These are phyloP conservation scores for Tulasnella sp. DNA, from an alignment of 768 basidiomycete genomes.

Conservation along the genomic window DNA sequence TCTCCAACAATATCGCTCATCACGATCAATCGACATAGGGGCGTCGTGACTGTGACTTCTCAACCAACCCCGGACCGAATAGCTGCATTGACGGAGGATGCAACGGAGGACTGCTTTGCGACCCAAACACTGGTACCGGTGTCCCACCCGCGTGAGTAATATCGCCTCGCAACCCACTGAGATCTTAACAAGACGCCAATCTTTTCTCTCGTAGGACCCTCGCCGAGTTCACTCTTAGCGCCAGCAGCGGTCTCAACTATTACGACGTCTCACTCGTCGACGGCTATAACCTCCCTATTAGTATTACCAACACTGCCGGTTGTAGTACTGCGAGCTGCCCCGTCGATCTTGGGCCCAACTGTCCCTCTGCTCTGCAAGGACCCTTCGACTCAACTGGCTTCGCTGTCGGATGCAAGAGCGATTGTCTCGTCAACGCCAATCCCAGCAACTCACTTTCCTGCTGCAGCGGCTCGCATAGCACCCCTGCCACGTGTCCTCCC, in stretches of 20 bases:
- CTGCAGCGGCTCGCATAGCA: constrained; percentile 20
- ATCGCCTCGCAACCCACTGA: neutral
- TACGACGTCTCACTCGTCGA: constrained; percentile 20
- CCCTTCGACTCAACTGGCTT: constrained; percentile 17
- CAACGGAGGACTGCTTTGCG: constrained; percentile 30
- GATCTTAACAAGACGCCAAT: neutral
- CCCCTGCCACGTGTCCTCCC: constrained; percentile 21
- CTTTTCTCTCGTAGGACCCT: neutral
- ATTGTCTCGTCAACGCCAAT: constrained; percentile 20
- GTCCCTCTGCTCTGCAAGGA: neutral
- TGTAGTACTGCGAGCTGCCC: constrained; percentile 1
- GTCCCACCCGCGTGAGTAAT: constrained; percentile 20
- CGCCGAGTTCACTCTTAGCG: constrained; percentile 5
- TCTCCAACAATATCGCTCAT: neutral
- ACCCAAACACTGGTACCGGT: constrained; percentile 30
- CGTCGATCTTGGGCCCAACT: constrained; percentile 1
- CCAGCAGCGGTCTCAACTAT: constrained; percentile 1
- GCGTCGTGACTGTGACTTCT: constrained; percentile 18
- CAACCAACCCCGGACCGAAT: constrained; percentile 16
- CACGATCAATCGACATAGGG: neutral
- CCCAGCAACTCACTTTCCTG: constrained; percentile 20
- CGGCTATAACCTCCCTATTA: constrained; percentile 19
- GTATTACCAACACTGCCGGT: constrained; percentile 15
- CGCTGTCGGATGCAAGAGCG: constrained; percentile 21
- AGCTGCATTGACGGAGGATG: constrained; percentile 17